Base-by-base conservation (phyloP, 352 stramenopile genomes). In the Pythium rhizo-oryzae region DNA sequence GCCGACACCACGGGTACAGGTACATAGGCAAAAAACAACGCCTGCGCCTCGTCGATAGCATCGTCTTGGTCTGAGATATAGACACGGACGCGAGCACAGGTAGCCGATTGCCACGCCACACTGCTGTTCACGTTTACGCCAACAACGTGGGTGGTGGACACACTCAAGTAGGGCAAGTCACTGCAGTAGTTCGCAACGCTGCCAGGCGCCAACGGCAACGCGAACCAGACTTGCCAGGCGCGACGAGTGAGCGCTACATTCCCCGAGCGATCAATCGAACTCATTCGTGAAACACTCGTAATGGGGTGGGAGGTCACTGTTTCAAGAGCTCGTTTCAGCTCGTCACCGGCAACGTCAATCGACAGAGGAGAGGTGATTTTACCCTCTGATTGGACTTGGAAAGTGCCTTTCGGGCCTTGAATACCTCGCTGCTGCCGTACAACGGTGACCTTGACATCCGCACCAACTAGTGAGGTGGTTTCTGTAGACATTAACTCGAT, bases 71-170 rank as follows among this genome's bases (percentile, higher is more conserved):
- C 52, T 23, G 63, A 70, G 4, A 64, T 23, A 23, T 53, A 59
- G 13, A 70, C 55, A 13, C 39, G 63, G 24, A 70, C 63, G 7
- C 54, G 54, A n/a, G 21, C 44, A 28, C 63, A 70, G 7, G 46
- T n/a, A 39, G 23, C 19, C 2, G 55, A 70, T 2, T 54, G n/a
- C 41, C 63, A 63, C 15, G 61, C 19, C 1, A 68, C 71, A 24
- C 47, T 65, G 1, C 65, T 57, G 43, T 70, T 59, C 23, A 85
- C 62, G 44, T 81, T 70, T 33, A 66, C 53, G 6, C 72, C 72
- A 21, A 76, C 25, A 0, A 71, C 28, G 39, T 75, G 54, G 0
- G 52, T 67, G 8, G 68, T 59, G 35, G 70, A 53, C 7, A 72
- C 61, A 19, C 69, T 21, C 28, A 79, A 50, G 2, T 58, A 16